Evolutionary conservation across 2,329 filamentous ascomycete genomes (phyloP), one percentile per base, ranked within the genome.

Genomic region (Xylariomycetidae sp.): DNA sequence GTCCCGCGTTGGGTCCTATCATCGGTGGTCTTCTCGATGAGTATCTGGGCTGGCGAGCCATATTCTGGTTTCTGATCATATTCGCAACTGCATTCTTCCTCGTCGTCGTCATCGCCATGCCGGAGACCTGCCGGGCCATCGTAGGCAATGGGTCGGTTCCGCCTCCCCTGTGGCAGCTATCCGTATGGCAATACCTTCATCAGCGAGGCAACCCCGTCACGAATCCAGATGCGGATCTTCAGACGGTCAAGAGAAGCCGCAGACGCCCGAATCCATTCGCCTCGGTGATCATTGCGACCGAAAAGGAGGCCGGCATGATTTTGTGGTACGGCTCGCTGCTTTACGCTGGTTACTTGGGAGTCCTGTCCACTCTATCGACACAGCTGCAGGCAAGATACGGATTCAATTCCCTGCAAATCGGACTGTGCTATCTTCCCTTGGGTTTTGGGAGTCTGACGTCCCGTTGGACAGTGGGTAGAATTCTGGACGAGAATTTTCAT

Each of bases 31-130:
- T 72, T 3, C 49, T 79, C 4, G 59, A 61, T 5, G 62, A 69
- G 27, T 68, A 63, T 31, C 50, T 73, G 1, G 71, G 70, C 4
- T 78, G 74, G 73, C 56, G 64, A 30, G 59, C 62, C 12, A 64
- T 76, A 18, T 78, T 78, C 43, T 75, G 69, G 68, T 72, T 76
- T 33, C 47, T 78, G 16, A 53, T 66, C 1, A 70, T 76, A 11
- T 53, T 55, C 37, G 45, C 49, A 25, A 56, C 46, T 2, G 56
- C 53, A 1, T 64, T 66, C 29, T 46, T 69, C 10, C 23, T 67
- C 0, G 40, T 65, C 0, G 47, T 71, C 3, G 30, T 64, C 3
- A 14, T 68, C 1, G 54, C 70, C 4, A 56, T 76, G 6, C 74
- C 72, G 0, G 63, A 69, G 36, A 69, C 65, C 3, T 53, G 61